Evolutionary conservation across 768 basidiomycete species (phyloP).

Genomic region (Tricholoma matsutake): DNA sequence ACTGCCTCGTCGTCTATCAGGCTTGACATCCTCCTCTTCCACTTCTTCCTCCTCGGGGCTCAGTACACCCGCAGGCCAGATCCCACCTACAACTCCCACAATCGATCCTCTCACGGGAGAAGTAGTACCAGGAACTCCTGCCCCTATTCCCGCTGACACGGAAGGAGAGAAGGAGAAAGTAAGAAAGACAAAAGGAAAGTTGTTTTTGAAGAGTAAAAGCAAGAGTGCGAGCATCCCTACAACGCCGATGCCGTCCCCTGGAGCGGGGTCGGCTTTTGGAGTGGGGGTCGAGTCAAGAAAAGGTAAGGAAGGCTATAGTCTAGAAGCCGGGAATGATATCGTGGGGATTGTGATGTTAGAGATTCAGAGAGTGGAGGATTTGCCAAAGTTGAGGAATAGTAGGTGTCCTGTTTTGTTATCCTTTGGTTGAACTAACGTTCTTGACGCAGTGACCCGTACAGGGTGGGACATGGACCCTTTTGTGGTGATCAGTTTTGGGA

Average conservation of each 20-base stretch:
- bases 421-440: neutral
- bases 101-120: conserved; percentile 5
- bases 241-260: neutral
- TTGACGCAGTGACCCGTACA: conserved; percentile 67
- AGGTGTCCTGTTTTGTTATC: conserved; percentile 26
- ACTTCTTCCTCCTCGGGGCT: neutral
- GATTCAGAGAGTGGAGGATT: conserved; percentile 76
- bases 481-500: conserved; percentile 92
- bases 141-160: conserved; percentile 6
- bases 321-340: conserved; percentile 74
- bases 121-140: conserved; percentile 6
- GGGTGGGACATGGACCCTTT: conserved; percentile 99
- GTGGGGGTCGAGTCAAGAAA: conserved; percentile 8
- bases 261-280: neutral
- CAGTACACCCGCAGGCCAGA: neutral
- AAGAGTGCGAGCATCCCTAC: neutral
- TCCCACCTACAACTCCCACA: neutral
- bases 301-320: conserved; percentile 41
- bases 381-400: conserved; percentile 89
- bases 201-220: neutral
- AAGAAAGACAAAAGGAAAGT: neutral
- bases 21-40: neutral
- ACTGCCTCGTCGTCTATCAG: conserved; percentile 7
- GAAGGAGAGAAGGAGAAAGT: conserved; percentile 3
- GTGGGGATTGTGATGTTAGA: conserved; percentile 95